These are phyloP conservation scores for Botrytis pseudocinerea DNA, from an alignment of 2,329 filamentous ascomycete genomes.

Conservation along the genomic window DNA sequence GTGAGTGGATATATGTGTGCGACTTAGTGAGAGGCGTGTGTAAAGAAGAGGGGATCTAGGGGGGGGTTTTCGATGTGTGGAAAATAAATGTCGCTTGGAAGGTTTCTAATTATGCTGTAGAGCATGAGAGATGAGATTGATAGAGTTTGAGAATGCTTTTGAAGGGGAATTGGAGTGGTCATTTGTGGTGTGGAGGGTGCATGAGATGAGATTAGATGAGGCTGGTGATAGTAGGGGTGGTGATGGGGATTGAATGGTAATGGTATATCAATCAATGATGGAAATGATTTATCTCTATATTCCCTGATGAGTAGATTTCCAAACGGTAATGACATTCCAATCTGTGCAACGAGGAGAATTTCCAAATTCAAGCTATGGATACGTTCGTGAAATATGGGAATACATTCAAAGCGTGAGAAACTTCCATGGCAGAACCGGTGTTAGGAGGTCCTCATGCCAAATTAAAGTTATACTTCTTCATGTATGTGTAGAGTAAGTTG, in stretches of 20 bases:
- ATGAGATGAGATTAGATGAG: no score
- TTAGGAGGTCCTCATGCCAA: not conserved
- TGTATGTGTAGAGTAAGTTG: not conserved
- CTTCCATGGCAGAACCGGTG: not conserved
- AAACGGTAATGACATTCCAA: not conserved
- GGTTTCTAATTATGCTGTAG: not conserved
- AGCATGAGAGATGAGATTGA: not conserved
- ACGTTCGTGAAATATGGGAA: not conserved
- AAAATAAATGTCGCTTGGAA: not conserved
- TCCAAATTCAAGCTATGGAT: no score
- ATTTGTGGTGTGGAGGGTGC: not conserved
- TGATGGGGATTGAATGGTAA: not conserved
- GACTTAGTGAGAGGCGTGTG: accelerated
- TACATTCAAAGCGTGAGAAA: not conserved
- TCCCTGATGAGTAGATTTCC: not conserved
- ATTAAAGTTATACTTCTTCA: accelerated
- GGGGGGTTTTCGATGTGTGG: not conserved
- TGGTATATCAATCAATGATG: not conserved
- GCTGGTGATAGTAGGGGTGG: not conserved
- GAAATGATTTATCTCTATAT: not conserved
- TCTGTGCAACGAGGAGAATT: not conserved
- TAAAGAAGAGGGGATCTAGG: no score
- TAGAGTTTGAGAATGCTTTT: accelerated
- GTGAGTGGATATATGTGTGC: not conserved
- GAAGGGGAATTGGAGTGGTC: not conserved